A percentile compares a stretch with the other conserved stretches of the same genome.
Evolutionary conservation across 768 basidiomycete species (phyloP).

Genomic region (Chalciporus sphaerocephalus): DNA sequence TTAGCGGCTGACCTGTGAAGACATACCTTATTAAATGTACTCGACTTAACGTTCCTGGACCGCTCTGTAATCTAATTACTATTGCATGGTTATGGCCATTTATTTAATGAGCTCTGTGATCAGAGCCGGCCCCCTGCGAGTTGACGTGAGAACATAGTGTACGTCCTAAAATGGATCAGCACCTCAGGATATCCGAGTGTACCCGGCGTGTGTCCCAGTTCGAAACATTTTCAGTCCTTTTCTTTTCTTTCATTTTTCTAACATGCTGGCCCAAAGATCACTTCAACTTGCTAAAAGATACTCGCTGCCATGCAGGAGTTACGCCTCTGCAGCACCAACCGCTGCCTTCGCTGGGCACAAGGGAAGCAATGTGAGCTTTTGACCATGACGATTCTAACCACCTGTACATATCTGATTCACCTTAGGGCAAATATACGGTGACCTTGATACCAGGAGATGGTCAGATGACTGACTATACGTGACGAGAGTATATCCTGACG

Average conservation of each 20-base stretch:
- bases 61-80: background rate
- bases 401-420: constrained; percentile 3
- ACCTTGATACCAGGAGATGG: constrained; percentile 97
- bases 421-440: constrained; percentile 91
- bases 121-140: no score
- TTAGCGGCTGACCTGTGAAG: constrained; percentile 43
- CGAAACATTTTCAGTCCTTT: constrained; percentile 15
- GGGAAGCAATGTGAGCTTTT: constrained; percentile 66
- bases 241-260: constrained; percentile 18
- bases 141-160: no score
- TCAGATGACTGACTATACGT: constrained; percentile 31
- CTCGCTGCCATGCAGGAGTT: constrained; percentile 50
- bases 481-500: constrained; percentile 12
- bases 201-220: constrained; percentile 19
- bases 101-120: no score
- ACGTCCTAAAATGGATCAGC: no score
- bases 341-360: constrained; percentile 90
- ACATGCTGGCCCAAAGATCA: constrained; percentile 60
- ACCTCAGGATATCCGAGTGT: constrained; percentile 14
- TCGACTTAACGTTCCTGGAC: background rate
- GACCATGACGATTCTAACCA: background rate
- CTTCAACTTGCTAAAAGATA: constrained; percentile 51
- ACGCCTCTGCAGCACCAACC: constrained; percentile 72
- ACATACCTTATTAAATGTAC: constrained; percentile 12
- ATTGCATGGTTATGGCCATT: no score